These are phyloP conservation scores for Rutstroemia sp. DNA, from an alignment of 2,329 filamentous ascomycete genomes.

Conservation along the genomic window DNA sequence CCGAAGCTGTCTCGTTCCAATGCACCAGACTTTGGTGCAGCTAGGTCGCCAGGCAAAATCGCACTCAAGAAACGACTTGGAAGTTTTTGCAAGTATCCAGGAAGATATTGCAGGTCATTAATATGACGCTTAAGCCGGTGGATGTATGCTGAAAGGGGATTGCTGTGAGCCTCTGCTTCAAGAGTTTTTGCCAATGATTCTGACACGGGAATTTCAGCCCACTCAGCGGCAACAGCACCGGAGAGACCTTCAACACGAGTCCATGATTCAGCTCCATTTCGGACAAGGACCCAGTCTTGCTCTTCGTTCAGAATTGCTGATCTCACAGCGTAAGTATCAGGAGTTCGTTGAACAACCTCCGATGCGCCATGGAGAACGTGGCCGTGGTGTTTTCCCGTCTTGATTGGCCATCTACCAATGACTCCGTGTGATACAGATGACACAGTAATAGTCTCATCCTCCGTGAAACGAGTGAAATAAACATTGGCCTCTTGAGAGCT, in stretches of 20 bases:
- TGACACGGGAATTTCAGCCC: conserved; percentile 67
- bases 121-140: conserved; percentile 80
- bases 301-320: conserved; percentile 61
- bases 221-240: conserved; percentile 71
- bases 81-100: conserved; percentile 62
- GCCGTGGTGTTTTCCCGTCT: conserved; percentile 35
- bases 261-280: conserved; percentile 78
- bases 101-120: conserved; percentile 68
- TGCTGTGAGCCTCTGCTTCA: conserved; percentile 80
- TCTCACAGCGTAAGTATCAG: conserved; percentile 66
- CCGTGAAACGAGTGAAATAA: conserved; percentile 78
- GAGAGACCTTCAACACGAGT: conserved; percentile 73
- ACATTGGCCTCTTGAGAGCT: conserved; percentile 74
- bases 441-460: conserved; percentile 64
- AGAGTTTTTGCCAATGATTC: conserved; percentile 73
- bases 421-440: conserved; percentile 72
- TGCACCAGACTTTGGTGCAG: conserved; percentile 36
- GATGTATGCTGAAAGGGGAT: conserved; percentile 71
- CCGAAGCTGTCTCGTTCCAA: conserved; percentile 72
- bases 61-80: conserved; percentile 61
- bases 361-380: conserved; percentile 58
- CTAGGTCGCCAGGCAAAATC: conserved; percentile 45
- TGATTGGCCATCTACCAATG: conserved; percentile 65
- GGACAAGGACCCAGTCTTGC: conserved; percentile 74
- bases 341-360: conserved; percentile 69